Percentiles rank a stretch among this genome's conserved stretches.
These are phyloP conservation scores for Phytophthora pinifolia DNA, from an alignment of 352 stramenopile species.

Conservation along the genomic window DNA sequence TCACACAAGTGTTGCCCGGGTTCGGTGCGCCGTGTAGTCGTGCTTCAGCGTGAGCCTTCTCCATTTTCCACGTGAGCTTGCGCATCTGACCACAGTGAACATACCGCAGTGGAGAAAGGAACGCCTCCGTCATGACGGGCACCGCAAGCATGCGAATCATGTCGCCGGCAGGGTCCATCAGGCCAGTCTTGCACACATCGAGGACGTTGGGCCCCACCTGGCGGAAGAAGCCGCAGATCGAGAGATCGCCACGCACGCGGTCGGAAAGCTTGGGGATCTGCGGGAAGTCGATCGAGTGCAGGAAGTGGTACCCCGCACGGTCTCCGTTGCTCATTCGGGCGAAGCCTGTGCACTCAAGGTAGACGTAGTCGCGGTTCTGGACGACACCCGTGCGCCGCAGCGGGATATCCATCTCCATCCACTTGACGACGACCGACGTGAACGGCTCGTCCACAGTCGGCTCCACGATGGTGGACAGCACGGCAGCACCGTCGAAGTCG, in stretches of 20 bases:
- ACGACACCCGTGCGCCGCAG: slow-evolving; percentile 33
- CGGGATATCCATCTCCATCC: slow-evolving; percentile 45
- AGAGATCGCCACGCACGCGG: slow-evolving; percentile 45
- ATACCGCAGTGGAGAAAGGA: slow-evolving; percentile 39
- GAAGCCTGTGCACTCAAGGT: slow-evolving; percentile 55
- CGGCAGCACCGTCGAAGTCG: slow-evolving; percentile 30
- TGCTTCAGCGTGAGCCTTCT: slow-evolving; percentile 32
- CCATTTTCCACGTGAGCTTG: slow-evolving; percentile 64
- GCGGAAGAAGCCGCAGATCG: slow-evolving; percentile 54
- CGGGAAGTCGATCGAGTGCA: slow-evolving; percentile 61
- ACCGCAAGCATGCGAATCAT: slow-evolving; percentile 44
- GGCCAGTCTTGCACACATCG: slow-evolving; percentile 43
- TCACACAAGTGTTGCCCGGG: slow-evolving; percentile 23
- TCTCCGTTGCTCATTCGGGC: slow-evolving; percentile 44
- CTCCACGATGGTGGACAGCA: slow-evolving; percentile 38
- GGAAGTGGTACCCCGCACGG: slow-evolving; percentile 55
- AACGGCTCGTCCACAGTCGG: slow-evolving; percentile 33
- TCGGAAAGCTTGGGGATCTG: slow-evolving; percentile 39
- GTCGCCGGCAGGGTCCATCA: slow-evolving; percentile 35
- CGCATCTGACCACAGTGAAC: slow-evolving; percentile 65
- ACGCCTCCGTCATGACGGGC: slow-evolving; percentile 37
- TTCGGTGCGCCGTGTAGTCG: slow-evolving; percentile 29
- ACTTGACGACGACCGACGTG: slow-evolving; percentile 42
- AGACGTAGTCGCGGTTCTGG: slow-evolving; percentile 66
- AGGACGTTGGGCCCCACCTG: slow-evolving; percentile 44